These are phyloP conservation scores for Metschnikowia chrysomelidarum DNA, from an alignment of 805 yeast genomes.

Conservation along the genomic window DNA sequence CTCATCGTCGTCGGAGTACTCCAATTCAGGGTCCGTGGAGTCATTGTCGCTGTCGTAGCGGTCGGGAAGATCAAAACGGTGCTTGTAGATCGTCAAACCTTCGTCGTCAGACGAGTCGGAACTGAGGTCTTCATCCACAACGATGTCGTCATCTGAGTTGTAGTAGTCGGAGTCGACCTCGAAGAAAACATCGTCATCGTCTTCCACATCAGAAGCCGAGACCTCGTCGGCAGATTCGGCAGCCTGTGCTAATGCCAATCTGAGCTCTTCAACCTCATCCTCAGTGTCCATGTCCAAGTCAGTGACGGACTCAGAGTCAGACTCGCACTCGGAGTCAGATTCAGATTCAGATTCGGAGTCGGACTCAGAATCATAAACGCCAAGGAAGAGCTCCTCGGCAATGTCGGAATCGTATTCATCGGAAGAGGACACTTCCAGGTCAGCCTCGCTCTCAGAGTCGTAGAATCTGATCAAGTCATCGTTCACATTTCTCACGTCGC, in stretches of 20 bases:
- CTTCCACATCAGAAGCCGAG: slow-evolving; percentile 14
- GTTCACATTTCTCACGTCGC: slow-evolving; percentile 22
- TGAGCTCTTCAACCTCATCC: slow-evolving; percentile 24
- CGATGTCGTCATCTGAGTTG: slow-evolving; percentile 21
- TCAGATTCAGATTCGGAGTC: slow-evolving; percentile 28
- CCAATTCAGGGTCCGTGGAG: slow-evolving; percentile 39
- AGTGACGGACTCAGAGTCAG: slow-evolving; percentile 10
- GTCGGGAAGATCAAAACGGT: slow-evolving; percentile 39
- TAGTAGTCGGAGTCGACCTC: slow-evolving; percentile 33
- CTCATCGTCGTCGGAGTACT: slow-evolving; percentile 31
- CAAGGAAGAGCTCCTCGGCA: slow-evolving; percentile 13
- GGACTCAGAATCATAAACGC: slow-evolving; percentile 20
- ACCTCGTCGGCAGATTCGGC: slow-evolving; percentile 22
- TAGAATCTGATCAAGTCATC: slow-evolving; percentile 26
- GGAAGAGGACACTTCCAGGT: slow-evolving; percentile 9
- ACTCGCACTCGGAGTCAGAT: slow-evolving; percentile 15
- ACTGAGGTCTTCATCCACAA: slow-evolving; percentile 21
- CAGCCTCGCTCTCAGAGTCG: slow-evolving; percentile 24
- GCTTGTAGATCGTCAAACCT: slow-evolving; percentile 43
- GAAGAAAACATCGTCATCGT: slow-evolving; percentile 22
- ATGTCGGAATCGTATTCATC: slow-evolving; percentile 19
- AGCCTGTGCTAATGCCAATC: slow-evolving; percentile 17
- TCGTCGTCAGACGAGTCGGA: slow-evolving; percentile 35
- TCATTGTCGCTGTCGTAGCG: slow-evolving; percentile 31
- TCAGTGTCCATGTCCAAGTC: slow-evolving; percentile 36